A percentile compares a stretch with the other conserved stretches of the same genome.
These are phyloP conservation scores for Spathaspora arborariae DNA, from an alignment of 805 yeast genomes.

Conservation along the genomic window DNA sequence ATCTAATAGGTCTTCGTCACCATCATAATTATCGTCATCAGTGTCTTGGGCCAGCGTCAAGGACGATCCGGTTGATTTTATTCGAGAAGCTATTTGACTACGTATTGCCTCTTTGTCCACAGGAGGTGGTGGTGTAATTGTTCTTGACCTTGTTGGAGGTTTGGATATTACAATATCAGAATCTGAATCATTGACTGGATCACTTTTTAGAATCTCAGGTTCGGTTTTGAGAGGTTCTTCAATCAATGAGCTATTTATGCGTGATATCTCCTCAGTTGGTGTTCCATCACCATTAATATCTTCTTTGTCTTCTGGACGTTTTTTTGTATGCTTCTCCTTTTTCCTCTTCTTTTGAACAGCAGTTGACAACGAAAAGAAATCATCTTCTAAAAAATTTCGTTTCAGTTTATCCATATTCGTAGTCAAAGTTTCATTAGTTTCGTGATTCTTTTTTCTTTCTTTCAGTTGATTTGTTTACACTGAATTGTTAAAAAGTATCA, in stretches of 20 bases:
- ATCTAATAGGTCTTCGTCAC: slow-evolving; percentile 3
- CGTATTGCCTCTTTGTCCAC: slow-evolving; percentile 14
- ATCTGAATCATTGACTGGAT: background rate
- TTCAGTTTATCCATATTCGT: slow-evolving; percentile 1
- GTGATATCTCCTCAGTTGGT: background rate
- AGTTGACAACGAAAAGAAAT: slow-evolving; percentile 23
- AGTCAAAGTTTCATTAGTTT: background rate
- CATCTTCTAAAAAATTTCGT: slow-evolving; percentile 18
- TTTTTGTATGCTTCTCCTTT: background rate
- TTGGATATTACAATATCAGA: background rate
- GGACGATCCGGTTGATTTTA: slow-evolving; percentile 1
- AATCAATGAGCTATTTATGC: background rate
- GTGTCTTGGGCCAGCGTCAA: background rate
- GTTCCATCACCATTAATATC: background rate
- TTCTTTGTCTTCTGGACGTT: background rate
- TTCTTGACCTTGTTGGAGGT: background rate
- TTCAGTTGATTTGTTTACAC: background rate
- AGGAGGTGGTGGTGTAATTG: slow-evolving; percentile 9
- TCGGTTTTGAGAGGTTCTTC: background rate
- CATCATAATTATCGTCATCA: slow-evolving; percentile 8
- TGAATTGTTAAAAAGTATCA: too few species aligned
- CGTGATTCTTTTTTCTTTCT: background rate
- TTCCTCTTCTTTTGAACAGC: slow-evolving; percentile 12
- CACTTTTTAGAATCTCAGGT: background rate
- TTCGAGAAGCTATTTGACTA: slow-evolving; percentile 5